phyloP scores from a whole-genome alignment of 2,329 filamentous ascomycete species.

The Chlorencoelia australis region DNA sequence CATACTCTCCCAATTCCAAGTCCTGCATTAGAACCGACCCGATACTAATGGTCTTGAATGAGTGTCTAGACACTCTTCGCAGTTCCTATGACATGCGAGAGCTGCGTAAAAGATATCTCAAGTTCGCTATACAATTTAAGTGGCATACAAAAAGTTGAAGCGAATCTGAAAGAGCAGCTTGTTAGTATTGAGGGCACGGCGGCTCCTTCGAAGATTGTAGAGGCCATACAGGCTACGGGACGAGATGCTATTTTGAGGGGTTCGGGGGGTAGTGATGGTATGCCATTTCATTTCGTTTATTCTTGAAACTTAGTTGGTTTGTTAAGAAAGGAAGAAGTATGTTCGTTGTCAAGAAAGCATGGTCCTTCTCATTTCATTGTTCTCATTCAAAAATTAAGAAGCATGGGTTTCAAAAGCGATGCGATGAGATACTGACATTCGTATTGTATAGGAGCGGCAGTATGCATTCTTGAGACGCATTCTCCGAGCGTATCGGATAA shows the following conservation, averaged over 20 bases:
- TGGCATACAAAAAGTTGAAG: constrained; percentile 75
- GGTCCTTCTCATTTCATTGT: too few relatives aligned
- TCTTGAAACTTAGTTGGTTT: too few relatives aligned
- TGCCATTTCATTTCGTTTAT: constrained; percentile 29
- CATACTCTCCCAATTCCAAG: too few relatives aligned
- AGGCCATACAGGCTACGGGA: constrained; percentile 80
- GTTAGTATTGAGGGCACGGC: constrained; percentile 73
- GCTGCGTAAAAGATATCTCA: constrained; percentile 80
- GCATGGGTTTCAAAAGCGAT: too few relatives aligned
- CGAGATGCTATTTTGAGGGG: constrained; percentile 91
- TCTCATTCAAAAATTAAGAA: too few relatives aligned
- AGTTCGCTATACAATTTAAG: constrained; percentile 64
- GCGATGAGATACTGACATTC: too few relatives aligned
- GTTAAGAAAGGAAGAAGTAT: too few relatives aligned
- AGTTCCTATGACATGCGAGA: constrained; percentile 84
- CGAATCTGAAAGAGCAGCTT: constrained; percentile 71
- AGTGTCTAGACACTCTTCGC: constrained; percentile 75
- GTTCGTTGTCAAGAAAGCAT: too few relatives aligned
- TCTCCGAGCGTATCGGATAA: constrained; percentile 48
- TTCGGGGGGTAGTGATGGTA: constrained; percentile 76
- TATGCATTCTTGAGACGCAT: constrained; percentile 91
- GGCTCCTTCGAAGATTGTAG: constrained; percentile 79
- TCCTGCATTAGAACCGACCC: not conserved
- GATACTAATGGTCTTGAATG: not conserved
- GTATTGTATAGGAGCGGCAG: constrained; percentile 59